These are phyloP conservation scores for Euphorbia celastroides DNA, from an alignment of 441 rosid genomes.

Conservation along the genomic window DNA sequence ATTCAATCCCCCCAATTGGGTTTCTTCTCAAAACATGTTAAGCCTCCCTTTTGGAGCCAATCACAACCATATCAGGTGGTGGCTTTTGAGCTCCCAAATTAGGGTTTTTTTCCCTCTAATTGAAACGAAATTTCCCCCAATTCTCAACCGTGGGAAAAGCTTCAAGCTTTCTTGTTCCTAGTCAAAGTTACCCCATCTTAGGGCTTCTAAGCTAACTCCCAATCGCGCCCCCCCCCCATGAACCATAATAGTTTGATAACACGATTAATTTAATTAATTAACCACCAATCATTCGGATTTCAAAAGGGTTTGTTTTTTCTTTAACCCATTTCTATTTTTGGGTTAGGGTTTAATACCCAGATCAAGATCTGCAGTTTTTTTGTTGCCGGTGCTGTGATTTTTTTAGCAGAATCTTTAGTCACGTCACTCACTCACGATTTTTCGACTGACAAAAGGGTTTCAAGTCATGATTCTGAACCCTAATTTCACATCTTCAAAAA, in stretches of 20 bases:
- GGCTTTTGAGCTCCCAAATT: conserved; percentile 17
- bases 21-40: conserved; percentile 16
- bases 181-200: conserved; percentile 32
- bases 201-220: conserved; percentile 24
- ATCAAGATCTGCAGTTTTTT: conserved; percentile 17
- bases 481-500: conserved; percentile 20
- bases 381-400: not conserved
- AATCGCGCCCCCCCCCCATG: conserved; percentile 3
- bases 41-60: conserved; percentile 29
- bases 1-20: conserved; percentile 8
- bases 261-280: conserved; percentile 19
- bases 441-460: conserved; percentile 37
- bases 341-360: conserved; percentile 33
- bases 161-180: conserved; percentile 15
- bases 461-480: conserved; percentile 33
- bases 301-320: not conserved
- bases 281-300: conserved; percentile 13
- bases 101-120: conserved; percentile 29
- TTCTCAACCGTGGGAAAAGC: conserved; percentile 1
- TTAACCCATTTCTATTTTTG: conserved; percentile 12
- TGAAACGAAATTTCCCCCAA: conserved; percentile 31
- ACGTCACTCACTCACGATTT: conserved; percentile 53
- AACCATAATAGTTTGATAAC: conserved; percentile 3
- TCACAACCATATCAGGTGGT: conserved; percentile 25
- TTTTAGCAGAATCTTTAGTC: conserved; percentile 62